A percentile compares a stretch with the other conserved stretches of the same genome.
Conservation (phyloP, 495 filamentous ascomycete genomes). For the Daldinia loculata region DNA sequence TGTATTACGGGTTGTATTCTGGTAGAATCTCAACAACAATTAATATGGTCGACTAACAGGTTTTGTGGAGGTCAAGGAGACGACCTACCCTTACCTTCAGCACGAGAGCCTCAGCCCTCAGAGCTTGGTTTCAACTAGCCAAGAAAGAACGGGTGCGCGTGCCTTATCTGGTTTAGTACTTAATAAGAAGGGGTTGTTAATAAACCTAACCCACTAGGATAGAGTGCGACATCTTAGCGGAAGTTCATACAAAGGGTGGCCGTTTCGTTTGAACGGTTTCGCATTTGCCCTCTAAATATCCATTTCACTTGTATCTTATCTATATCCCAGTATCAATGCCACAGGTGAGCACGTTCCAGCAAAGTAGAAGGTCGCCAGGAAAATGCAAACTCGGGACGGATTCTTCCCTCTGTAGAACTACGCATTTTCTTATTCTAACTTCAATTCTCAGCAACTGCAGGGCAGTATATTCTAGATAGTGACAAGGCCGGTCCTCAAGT, state of each 20-base stretch:
- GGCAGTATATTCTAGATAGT: neutral
- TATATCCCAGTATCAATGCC: neutral
- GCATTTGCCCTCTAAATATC: neutral
- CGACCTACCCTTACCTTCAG: neutral
- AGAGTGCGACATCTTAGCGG: neutral
- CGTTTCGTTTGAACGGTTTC: neutral
- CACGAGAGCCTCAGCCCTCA: neutral
- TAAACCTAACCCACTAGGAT: neutral
- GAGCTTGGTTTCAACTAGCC: slow-evolving; percentile 1
- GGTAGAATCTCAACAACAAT: no score
- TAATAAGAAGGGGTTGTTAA: slow-evolving; percentile 4
- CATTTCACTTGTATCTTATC: neutral
- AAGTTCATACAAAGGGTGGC: neutral
- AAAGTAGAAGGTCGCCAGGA: neutral
- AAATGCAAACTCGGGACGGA: neutral
- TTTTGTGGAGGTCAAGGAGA: neutral
- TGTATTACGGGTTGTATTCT: no score
- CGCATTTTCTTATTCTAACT: neutral
- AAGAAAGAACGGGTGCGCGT: neutral
- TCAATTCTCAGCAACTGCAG: slow-evolving; percentile 2
- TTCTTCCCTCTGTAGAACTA: neutral
- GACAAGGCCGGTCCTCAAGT: neutral
- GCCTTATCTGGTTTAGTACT: neutral
- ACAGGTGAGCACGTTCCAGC: neutral
- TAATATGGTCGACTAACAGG: neutral